Base-by-base conservation (phyloP, 805 yeast species). In the Zygotorulaspora sp. region DNA sequence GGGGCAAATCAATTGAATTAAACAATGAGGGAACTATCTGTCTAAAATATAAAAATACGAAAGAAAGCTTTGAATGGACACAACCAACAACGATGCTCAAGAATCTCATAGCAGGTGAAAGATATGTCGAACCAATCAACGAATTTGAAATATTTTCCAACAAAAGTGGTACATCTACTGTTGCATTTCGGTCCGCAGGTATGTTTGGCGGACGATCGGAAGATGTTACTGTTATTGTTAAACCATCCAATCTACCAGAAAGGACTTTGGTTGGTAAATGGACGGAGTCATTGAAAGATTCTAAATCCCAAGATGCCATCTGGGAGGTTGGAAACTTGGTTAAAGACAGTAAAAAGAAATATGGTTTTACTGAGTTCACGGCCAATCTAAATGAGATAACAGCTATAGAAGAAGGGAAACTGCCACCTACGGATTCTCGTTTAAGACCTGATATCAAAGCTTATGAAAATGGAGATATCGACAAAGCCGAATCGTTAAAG, bases 1-100 rank as follows among this genome's bases (percentile, higher is more conserved):
- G 97, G 95, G 97, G 97, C 34, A 92, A 90, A 63, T 80, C 89
- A 18, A 78, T 85, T 6, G 97, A 92, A 58, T 66, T 92, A 40
- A 74, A 75, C 32, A 85, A 86, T 47, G 77, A 73, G 30, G 98
- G 98, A 25, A 67, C 68, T 10, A 66, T 83, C 3, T 72, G 70
- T 30, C 66, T 92, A 25, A 67, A 69, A 2, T 66, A 80, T 30
- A 74, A 74, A 41, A 52, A 66, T 2, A 71, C 80, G 0, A 88
- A 86, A 1, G 95, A 85, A 51, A 49, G 60, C 8, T 84, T 79
- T 53, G 76, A 78, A 44, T 92, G 95, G 90, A 58, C 68, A 14
- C 89, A 80, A 47, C 97, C 98, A 6, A 78, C 83, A 1, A 79
- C 94, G 0, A 71, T 85, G 51, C 64, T 92, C 50, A 81, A 90